phyloP scores from a whole-genome alignment of 495 filamentous ascomycete species.

The Penicillium cinerascens region DNA sequence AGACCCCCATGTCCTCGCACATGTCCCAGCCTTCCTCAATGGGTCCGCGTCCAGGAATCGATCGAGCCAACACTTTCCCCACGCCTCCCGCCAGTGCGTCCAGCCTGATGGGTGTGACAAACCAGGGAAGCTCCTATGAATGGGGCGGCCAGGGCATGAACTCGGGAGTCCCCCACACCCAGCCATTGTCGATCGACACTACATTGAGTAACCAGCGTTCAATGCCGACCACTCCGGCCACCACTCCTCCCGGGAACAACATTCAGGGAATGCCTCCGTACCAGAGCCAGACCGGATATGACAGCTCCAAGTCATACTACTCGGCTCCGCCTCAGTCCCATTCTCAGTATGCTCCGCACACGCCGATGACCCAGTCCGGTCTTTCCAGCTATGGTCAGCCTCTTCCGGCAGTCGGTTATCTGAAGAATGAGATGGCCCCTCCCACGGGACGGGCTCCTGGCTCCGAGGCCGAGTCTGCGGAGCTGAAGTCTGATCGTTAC shows the following conservation, averaged over 20 bases:
- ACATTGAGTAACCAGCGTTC: conserved; percentile 76
- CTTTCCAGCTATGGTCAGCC: conserved; percentile 65
- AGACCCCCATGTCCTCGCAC: conserved; percentile 57
- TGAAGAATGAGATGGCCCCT: conserved; percentile 91
- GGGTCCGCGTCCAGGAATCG: conserved; percentile 66
- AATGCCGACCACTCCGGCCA: conserved; percentile 90
- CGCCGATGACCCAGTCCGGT: conserved; percentile 59
- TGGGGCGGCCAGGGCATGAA: conserved; percentile 68
- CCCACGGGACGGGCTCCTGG: conserved; percentile 61
- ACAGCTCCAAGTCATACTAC: conserved; percentile 76
- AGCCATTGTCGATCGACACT: conserved; percentile 83
- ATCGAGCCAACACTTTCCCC: conserved; percentile 85
- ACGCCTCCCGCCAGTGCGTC: conserved; percentile 92
- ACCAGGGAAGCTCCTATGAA: conserved; percentile 69
- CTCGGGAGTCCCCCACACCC: conserved; percentile 58
- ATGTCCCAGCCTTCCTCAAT: conserved; percentile 71
- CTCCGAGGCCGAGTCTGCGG: conserved; percentile 57
- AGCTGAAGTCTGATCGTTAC: conserved; percentile 64
- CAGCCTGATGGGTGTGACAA: conserved; percentile 78
- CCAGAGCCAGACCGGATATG: conserved; percentile 68
- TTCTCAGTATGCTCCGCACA: conserved; percentile 63
- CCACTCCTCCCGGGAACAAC: conserved; percentile 78
- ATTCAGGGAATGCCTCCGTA: conserved; percentile 77
- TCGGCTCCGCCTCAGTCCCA: conserved; percentile 69
- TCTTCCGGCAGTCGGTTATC: conserved; percentile 58